A percentile compares a stretch with the other conserved stretches of the same genome.
These are phyloP conservation scores for Gnetum montanum DNA, from an alignment of 75 land plant genomes.

Conservation along the genomic window DNA sequence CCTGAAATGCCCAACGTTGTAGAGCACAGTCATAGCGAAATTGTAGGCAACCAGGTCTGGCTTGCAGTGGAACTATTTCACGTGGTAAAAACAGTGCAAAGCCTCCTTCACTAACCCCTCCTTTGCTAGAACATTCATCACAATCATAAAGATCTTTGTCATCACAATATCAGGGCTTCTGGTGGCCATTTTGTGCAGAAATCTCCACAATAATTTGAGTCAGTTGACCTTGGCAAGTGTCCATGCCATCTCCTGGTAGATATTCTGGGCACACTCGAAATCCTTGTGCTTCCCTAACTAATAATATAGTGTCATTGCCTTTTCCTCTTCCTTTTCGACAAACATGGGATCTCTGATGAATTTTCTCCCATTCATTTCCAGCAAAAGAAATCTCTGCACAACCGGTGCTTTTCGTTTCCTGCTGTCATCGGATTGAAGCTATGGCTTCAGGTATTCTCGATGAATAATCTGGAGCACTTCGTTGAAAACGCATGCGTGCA, in stretches of 20 bases:
- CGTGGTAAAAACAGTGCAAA: conserved; percentile 31
- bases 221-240: conserved; percentile 35
- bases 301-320: conserved; percentile 39
- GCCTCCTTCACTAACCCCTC: conserved; percentile 50
- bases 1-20: conserved; percentile 38
- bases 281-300: conserved; percentile 39
- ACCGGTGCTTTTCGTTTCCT: conserved; percentile 43
- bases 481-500: conserved; percentile 17
- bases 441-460: conserved; percentile 27
- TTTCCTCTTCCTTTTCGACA: conserved; percentile 21
- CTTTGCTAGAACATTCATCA: conserved; percentile 57
- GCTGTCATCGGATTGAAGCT: conserved; percentile 23
- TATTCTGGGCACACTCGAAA: conserved; percentile 33
- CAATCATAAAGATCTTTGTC: conserved; percentile 32
- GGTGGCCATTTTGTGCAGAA: conserved; percentile 32
- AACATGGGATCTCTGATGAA: conserved; percentile 21
- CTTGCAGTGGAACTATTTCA: conserved; percentile 59
- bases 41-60: conserved; percentile 54
- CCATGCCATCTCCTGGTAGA: conserved; percentile 50
- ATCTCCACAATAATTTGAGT: conserved; percentile 32
- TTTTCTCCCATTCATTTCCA: conserved; percentile 9
- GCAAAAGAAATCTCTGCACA: conserved; percentile 18
- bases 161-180: conserved; percentile 23
- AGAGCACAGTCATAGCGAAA: conserved; percentile 35
- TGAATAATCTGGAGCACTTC: conserved; percentile 33